A percentile compares a stretch with the other conserved stretches of the same genome.
These are phyloP conservation scores for Ramichloridium luteum DNA, from an alignment of 2,329 filamentous ascomycete genomes.

Conservation along the genomic window DNA sequence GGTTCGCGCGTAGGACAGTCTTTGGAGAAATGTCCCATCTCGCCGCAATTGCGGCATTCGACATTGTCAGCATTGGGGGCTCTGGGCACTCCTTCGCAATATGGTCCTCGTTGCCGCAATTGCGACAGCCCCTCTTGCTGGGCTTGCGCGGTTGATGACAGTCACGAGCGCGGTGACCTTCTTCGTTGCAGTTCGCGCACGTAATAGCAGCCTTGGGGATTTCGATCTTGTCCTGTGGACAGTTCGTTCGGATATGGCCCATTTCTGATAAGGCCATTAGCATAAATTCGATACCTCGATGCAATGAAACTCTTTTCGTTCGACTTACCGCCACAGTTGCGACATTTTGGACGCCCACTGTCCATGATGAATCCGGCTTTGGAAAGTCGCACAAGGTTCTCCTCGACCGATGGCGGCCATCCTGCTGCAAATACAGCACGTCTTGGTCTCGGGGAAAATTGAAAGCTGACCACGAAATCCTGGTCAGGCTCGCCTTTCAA, in stretches of 20 bases:
- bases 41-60: slow-evolving; percentile 24
- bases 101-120: slow-evolving; percentile 32
- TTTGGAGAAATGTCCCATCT: slow-evolving; percentile 8
- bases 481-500: slow-evolving; percentile 50
- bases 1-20: slow-evolving; percentile 20
- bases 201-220: slow-evolving; percentile 30
- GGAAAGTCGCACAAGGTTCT: slow-evolving; percentile 40
- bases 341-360: slow-evolving; percentile 38
- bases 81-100: slow-evolving; percentile 53
- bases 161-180: slow-evolving; percentile 47
- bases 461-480: slow-evolving; percentile 40
- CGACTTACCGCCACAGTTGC: slow-evolving; percentile 31
- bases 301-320: too few species aligned
- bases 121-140: slow-evolving; percentile 33
- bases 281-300: too few species aligned
- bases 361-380: slow-evolving; percentile 41
- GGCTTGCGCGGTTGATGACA: slow-evolving; percentile 49
- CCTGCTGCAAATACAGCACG: slow-evolving; percentile 34
- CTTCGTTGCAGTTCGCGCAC: slow-evolving; percentile 39
- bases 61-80: slow-evolving; percentile 27
- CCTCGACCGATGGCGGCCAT: slow-evolving; percentile 38
- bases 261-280: too few species aligned
- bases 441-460: slow-evolving; percentile 34
- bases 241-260: slow-evolving; percentile 37
- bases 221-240: slow-evolving; percentile 34